phyloP scores from a whole-genome alignment of 495 filamentous ascomycete genomes.

The Penicillium roqueforti region DNA sequence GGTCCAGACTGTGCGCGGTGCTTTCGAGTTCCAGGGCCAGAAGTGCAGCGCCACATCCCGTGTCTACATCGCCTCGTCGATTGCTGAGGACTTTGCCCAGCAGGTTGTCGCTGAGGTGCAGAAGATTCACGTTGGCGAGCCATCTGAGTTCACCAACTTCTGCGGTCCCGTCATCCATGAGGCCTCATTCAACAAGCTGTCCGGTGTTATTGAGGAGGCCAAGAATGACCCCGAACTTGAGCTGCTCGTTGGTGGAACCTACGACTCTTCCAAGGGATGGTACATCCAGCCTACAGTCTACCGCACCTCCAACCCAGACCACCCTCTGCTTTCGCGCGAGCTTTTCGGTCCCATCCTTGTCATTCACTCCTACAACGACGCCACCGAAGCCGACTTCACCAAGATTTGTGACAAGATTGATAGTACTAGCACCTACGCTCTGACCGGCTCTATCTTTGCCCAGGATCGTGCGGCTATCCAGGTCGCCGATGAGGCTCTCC shows the following conservation, averaged over 20 bases:
- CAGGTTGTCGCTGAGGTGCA: constrained; percentile 61
- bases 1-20: constrained; percentile 72
- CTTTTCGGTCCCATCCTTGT: constrained; percentile 63
- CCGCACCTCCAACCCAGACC: constrained; percentile 58
- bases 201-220: constrained; percentile 56
- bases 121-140: constrained; percentile 62
- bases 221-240: constrained; percentile 60
- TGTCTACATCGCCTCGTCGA: constrained; percentile 64
- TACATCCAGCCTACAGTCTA: constrained; percentile 68
- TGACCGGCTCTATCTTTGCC: constrained; percentile 78
- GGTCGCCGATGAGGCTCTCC: constrained; percentile 66
- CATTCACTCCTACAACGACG: constrained; percentile 57
- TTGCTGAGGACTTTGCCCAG: constrained; percentile 62
- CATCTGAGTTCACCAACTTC: constrained; percentile 62
- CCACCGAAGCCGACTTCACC: constrained; percentile 44
- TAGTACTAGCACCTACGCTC: constrained; percentile 65
- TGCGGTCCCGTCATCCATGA: constrained; percentile 55
- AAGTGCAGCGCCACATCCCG: constrained; percentile 84
- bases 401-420: constrained; percentile 57
- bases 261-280: constrained; percentile 58
- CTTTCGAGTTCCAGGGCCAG: constrained; percentile 84
- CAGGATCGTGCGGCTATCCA: constrained; percentile 63
- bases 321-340: constrained; percentile 57
- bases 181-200: constrained; percentile 50
- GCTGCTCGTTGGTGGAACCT: constrained; percentile 55